These are phyloP conservation scores for Euphrasia arctica DNA, from an alignment of 305 asterid species.

Conservation along the genomic window DNA sequence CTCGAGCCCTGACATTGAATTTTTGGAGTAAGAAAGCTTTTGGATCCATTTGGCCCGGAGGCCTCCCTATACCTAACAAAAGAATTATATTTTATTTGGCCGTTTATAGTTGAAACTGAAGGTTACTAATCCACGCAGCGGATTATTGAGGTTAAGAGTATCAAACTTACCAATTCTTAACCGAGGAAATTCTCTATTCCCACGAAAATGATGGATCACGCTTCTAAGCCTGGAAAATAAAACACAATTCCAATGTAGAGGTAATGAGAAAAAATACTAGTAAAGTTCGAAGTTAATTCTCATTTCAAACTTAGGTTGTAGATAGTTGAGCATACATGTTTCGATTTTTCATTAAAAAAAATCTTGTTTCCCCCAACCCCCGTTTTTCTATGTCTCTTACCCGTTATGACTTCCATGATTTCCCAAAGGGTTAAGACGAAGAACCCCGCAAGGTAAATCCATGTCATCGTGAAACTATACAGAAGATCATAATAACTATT, in stretches of 20 bases:
- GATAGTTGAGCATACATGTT: background rate
- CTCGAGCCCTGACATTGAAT: slow-evolving; percentile 74
- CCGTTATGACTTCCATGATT: slow-evolving; percentile 89
- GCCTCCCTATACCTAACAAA: slow-evolving; percentile 76
- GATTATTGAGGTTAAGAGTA: slow-evolving; percentile 15
- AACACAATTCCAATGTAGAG: slow-evolving; percentile 20
- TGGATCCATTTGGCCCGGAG: slow-evolving; percentile 99
- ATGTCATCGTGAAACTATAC: slow-evolving; percentile 85
- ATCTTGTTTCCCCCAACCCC: background rate
- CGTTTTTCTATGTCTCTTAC: slow-evolving; percentile 34
- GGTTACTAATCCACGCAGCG: slow-evolving; percentile 9
- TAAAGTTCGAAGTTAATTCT: background rate
- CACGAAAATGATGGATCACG: slow-evolving; percentile 75
- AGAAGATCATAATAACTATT: slow-evolving; percentile 22
- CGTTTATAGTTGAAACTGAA: slow-evolving; percentile 11
- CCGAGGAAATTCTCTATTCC: slow-evolving; percentile 86
- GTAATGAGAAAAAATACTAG: slow-evolving; percentile 13
- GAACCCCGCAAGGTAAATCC: slow-evolving; percentile 93
- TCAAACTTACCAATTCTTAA: slow-evolving; percentile 70
- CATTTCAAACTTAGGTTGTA: background rate
- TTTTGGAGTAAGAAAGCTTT: slow-evolving; percentile 92
- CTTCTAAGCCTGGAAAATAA: slow-evolving; percentile 59
- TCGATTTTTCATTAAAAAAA: background rate
- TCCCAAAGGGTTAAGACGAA: slow-evolving; percentile 78
- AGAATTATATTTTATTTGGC: slow-evolving; percentile 11